phyloP scores from a whole-genome alignment of 192 early-diverging fungal genomes.

The Backusella australiensis region DNA sequence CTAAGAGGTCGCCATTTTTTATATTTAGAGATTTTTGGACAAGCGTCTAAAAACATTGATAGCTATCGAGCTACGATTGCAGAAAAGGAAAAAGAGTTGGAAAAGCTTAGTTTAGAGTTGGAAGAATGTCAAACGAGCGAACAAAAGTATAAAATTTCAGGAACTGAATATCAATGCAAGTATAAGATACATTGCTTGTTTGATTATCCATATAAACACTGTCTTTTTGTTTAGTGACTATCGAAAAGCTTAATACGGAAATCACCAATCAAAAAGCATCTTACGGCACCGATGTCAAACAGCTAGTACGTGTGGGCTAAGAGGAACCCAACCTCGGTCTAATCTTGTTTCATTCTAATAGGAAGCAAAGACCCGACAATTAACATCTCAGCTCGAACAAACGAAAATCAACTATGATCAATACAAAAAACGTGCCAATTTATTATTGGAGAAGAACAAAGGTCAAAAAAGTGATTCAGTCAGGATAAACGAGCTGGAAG shows the following conservation, averaged over 20 bases:
- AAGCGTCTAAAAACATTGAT: conserved; percentile 53
- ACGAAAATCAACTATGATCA: conserved; percentile 51
- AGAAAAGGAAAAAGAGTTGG: conserved; percentile 43
- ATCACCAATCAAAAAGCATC: conserved; percentile 8
- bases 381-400: conserved; percentile 42
- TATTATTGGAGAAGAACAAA: conserved; percentile 41
- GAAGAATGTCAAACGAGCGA: conserved; percentile 30
- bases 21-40: conserved; percentile 47
- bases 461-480: conserved; percentile 1
- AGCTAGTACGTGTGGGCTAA: background rate
- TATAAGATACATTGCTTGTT: background rate
- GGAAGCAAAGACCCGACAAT: conserved; percentile 50
- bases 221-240: background rate
- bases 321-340: too few relatives aligned
- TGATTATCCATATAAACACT: background rate
- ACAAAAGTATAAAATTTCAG: conserved; percentile 18
- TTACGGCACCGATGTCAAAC: background rate
- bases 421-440: conserved; percentile 53
- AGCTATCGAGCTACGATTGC: conserved; percentile 50
- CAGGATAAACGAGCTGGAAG: conserved; percentile 30
- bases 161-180: conserved; percentile 31
- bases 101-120: conserved; percentile 31
- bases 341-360: conserved; percentile 8
- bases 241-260: conserved; percentile 9
- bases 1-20: background rate